phyloP scores from a whole-genome alignment of 306 rosid genomes.

The Trichosanthes cucumerina region DNA sequence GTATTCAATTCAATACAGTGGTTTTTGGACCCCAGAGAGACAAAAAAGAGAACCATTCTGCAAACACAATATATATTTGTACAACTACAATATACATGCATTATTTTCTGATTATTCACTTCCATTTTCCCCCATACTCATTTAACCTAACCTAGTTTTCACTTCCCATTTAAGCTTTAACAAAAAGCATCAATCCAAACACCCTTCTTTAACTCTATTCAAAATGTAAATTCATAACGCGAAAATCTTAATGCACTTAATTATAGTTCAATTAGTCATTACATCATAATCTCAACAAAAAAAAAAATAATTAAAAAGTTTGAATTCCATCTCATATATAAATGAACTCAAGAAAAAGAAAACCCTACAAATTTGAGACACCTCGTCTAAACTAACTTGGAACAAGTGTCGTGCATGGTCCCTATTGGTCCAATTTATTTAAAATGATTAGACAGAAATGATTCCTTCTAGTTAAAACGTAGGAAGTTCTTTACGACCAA shows the following conservation, averaged over 20 bases:
- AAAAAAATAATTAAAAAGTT: too few species aligned
- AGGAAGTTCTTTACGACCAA: background rate
- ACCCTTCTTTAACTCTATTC: too few species aligned
- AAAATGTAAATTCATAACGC: too few species aligned
- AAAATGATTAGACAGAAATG: background rate
- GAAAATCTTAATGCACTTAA: too few species aligned
- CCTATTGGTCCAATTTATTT: background rate
- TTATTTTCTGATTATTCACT: background rate
- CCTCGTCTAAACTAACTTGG: too few species aligned
- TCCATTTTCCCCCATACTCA: background rate
- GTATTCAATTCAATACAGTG: background rate
- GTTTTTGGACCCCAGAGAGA: background rate
- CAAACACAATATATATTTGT: background rate
- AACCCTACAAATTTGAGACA: too few species aligned
- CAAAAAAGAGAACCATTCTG: background rate
- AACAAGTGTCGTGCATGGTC: background rate
- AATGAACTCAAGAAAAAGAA: too few species aligned
- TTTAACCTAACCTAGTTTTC: background rate
- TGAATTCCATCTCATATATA: too few species aligned
- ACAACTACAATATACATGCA: background rate
- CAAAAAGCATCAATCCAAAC: too few species aligned
- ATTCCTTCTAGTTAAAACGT: background rate
- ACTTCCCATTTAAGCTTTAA: background rate
- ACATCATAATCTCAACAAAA: too few species aligned
- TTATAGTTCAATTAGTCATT: too few species aligned